These are phyloP conservation scores for Colletotrichum destructivum DNA, from an alignment of 2,329 filamentous ascomycete species.

Conservation along the genomic window DNA sequence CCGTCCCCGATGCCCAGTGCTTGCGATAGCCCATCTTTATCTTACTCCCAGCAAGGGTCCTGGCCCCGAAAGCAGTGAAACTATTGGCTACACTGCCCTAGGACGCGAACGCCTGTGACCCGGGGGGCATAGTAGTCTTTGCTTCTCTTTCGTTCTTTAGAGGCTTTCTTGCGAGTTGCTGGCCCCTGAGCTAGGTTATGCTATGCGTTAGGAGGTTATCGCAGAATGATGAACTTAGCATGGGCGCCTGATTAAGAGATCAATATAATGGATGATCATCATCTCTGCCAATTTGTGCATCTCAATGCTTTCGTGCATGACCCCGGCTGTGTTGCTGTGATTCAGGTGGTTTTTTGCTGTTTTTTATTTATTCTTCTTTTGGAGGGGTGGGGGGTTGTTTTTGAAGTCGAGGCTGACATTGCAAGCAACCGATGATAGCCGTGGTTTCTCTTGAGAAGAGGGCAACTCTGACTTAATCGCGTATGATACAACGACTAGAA, in stretches of 20 bases:
- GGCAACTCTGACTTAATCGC: no score
- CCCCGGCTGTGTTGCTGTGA: no score
- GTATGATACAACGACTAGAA: no score
- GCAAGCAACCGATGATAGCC: no score
- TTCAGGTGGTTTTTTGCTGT: no score
- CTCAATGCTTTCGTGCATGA: no score
- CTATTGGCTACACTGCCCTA: neutral
- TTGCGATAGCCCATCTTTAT: neutral
- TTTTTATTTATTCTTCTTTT: no score
- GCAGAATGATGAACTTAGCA: neutral
- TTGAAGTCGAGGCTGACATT: no score
- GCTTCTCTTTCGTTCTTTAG: neutral
- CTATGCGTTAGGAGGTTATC: neutral
- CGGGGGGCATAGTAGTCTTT: neutral
- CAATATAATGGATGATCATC: neutral
- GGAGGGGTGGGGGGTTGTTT: no score
- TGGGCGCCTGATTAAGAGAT: neutral
- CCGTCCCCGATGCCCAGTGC: neutral
- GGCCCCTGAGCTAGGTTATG: neutral
- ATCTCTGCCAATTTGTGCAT: neutral
- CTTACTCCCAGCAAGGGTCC: neutral
- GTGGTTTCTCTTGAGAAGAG: no score
- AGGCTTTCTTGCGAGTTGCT: neutral
- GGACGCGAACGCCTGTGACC: neutral
- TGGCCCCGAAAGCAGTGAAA: neutral